These are phyloP conservation scores for Atkinsonella texensis DNA, from an alignment of 2,329 filamentous ascomycete species.

Conservation along the genomic window DNA sequence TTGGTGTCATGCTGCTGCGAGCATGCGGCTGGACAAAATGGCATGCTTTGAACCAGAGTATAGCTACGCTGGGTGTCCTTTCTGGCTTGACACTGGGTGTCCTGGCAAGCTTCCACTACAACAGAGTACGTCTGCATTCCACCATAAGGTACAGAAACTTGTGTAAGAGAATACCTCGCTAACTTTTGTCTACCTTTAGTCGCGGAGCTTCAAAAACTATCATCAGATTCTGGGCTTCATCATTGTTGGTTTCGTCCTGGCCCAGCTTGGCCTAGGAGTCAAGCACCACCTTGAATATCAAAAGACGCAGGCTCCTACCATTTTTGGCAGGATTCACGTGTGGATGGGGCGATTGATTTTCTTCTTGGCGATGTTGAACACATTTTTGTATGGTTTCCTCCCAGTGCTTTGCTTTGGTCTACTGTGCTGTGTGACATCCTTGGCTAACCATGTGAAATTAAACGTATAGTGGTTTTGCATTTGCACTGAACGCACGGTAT, in stretches of 20 bases:
- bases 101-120: constrained; percentile 38
- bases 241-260: constrained; percentile 37
- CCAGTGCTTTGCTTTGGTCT: no score
- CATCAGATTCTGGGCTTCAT: constrained; percentile 50
- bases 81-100: constrained; percentile 41
- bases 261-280: constrained; percentile 41
- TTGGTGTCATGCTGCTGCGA: constrained; percentile 41
- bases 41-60: constrained; percentile 41
- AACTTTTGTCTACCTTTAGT: constrained; percentile 21
- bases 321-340: constrained; percentile 40
- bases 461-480: constrained; percentile 38
- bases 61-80: constrained; percentile 36
- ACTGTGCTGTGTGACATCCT: not conserved
- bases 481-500: constrained; percentile 37
- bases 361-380: constrained; percentile 41
- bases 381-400: constrained; percentile 35
- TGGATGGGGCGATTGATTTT: constrained; percentile 45
- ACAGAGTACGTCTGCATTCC: constrained; percentile 34
- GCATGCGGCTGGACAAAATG: constrained; percentile 38
- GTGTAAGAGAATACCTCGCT: not conserved
- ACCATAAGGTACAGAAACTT: no score
- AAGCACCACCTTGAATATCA: constrained; percentile 43
- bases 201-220: constrained; percentile 36
- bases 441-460: constrained; percentile 5
- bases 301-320: constrained; percentile 34